phyloP scores from a whole-genome alignment of 2,329 filamentous ascomycete genomes.

The Exophiala spinifera region DNA sequence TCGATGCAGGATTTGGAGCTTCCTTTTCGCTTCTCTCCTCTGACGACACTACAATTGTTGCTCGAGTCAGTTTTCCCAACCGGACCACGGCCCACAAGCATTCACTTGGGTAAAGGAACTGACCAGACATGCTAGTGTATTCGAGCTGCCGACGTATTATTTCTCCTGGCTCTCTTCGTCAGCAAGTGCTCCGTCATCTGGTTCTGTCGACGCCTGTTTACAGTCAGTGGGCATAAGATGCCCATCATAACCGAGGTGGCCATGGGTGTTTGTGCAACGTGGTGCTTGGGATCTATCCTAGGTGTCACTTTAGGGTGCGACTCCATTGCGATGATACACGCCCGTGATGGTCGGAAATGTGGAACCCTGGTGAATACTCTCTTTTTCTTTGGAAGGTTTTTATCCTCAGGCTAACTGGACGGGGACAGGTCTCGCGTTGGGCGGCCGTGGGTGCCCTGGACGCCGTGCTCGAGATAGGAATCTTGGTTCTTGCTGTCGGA shows the following conservation, averaged over 20 bases:
- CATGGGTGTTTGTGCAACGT: conserved; percentile 13
- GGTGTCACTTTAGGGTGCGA: conserved; percentile 12
- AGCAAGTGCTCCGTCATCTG: conserved; percentile 14
- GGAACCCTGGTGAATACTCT: conserved; percentile 8
- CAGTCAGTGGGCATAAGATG: conserved; percentile 7
- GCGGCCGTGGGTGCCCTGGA: conserved; percentile 14
- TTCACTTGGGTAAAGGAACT: not conserved
- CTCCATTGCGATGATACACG: conserved; percentile 1
- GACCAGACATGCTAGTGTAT: conserved; percentile 4
- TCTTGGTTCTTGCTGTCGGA: conserved; percentile 9
- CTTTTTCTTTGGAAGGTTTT: not conserved
- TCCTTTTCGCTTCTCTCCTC: conserved; percentile 9
- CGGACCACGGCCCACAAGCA: no score
- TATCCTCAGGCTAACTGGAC: not conserved
- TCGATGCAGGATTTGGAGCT: conserved; percentile 12
- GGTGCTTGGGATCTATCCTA: conserved; percentile 19
- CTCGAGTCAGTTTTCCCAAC: not conserved
- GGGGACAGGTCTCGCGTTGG: conserved; percentile 15
- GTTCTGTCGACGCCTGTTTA: conserved; percentile 15
- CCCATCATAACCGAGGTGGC: conserved; percentile 10
- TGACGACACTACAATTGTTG: conserved; percentile 7
- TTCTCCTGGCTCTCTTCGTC: conserved; percentile 16
- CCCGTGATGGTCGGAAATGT: conserved; percentile 1
- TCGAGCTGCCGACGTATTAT: conserved; percentile 16
- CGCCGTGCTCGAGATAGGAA: conserved; percentile 13